These are phyloP conservation scores for Neodidymelliopsis sp. DNA, from an alignment of 2,329 filamentous ascomycete genomes.

Conservation along the genomic window DNA sequence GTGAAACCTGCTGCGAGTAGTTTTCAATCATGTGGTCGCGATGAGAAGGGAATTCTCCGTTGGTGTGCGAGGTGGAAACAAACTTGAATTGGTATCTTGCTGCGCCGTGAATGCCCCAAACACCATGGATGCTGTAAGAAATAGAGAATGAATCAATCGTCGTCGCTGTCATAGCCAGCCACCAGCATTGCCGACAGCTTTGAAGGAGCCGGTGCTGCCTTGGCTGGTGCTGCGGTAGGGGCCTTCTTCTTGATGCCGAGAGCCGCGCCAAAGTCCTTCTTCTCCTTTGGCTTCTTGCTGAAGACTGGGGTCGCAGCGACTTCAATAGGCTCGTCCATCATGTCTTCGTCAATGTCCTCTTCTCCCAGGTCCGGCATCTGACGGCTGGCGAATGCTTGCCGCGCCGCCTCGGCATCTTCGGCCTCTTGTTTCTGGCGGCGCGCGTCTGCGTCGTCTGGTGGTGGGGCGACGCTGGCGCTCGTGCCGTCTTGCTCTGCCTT, in stretches of 20 bases:
- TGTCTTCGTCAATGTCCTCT: slow-evolving; percentile 57
- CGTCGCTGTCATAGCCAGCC: slow-evolving; percentile 42
- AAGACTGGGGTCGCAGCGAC: slow-evolving; percentile 60
- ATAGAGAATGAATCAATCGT: too few species aligned
- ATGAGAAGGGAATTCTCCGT: background rate
- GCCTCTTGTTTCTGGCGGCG: slow-evolving; percentile 72
- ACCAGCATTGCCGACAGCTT: slow-evolving; percentile 37
- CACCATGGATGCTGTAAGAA: too few species aligned
- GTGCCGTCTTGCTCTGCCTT: slow-evolving; percentile 71
- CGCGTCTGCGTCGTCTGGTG: slow-evolving; percentile 61
- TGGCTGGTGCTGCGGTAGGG: slow-evolving; percentile 16
- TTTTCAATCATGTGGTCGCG: slow-evolving; percentile 4
- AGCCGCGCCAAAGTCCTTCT: slow-evolving; percentile 78
- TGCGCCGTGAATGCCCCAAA: background rate
- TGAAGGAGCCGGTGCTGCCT: slow-evolving; percentile 22
- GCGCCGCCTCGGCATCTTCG: slow-evolving; percentile 85
- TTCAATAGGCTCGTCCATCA: slow-evolving; percentile 45
- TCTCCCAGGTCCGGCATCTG: slow-evolving; percentile 57
- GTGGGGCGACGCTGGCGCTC: slow-evolving; percentile 58
- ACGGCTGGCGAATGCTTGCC: slow-evolving; percentile 71
- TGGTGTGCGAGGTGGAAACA: background rate
- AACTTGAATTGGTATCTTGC: slow-evolving; percentile 2
- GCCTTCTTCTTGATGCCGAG: slow-evolving; percentile 76
- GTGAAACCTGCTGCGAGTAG: too few species aligned
- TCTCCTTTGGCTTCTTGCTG: slow-evolving; percentile 84